A percentile compares a stretch with the other conserved stretches of the same genome.
Evolutionary conservation across 176 grass and related monocot species (phyloP).

Genomic region (Hordeum vulgare): MorexV3_pseudomolecules_assembly NC_058520.1:473644042-473644541

Average conservation of each 20-base stretch:
- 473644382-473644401: constrained; percentile 12
- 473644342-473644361: background rate
- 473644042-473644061: constrained; percentile 9
- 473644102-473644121: constrained; percentile 28
- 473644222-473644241: background rate
- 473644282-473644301: background rate
- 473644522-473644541: constrained; percentile 26
- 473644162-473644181: background rate
- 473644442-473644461: constrained; percentile 35
- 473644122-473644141: constrained; percentile 42
- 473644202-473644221: constrained; percentile 27
- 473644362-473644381: background rate
- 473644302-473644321: background rate
- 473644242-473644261: background rate
- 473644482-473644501: constrained; percentile 49
- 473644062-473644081: constrained; percentile 32
- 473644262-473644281: background rate
- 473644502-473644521: background rate
- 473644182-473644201: constrained; percentile 6
- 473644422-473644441: background rate
- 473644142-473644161: background rate
- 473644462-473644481: constrained; percentile 35
- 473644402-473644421: constrained; percentile 14
- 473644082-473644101: constrained; percentile 30
- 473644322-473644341: background rate